These are phyloP conservation scores for Hansenula sp. DNA, from an alignment of 1,139 yeast genomes.

Conservation along the genomic window DNA sequence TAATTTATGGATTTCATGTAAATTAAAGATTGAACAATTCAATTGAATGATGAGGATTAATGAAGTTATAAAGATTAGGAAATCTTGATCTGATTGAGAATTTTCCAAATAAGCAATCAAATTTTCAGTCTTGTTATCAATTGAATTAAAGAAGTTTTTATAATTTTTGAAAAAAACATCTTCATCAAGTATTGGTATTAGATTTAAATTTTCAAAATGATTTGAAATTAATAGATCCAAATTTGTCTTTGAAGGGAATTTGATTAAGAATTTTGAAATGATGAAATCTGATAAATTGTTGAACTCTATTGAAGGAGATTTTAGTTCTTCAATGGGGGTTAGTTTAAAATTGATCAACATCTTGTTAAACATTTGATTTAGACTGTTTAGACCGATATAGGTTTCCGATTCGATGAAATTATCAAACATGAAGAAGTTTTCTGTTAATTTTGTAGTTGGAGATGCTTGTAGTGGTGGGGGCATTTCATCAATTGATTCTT, in stretches of 20 bases:
- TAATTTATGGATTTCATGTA: conserved; percentile 23
- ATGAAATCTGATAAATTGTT: conserved; percentile 10
- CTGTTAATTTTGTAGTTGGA: not conserved
- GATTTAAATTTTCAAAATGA: conserved; percentile 52
- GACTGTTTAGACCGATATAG: conserved; percentile 20
- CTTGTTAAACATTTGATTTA: conserved; percentile 15
- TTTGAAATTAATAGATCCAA: conserved; percentile 50
- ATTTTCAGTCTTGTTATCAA: conserved; percentile 48
- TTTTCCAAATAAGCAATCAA: conserved; percentile 34
- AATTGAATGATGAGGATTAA: conserved; percentile 33
- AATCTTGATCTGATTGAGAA: conserved; percentile 38
- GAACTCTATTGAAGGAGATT: conserved; percentile 11
- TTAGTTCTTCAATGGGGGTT: conserved; percentile 14
- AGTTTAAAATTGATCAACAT: conserved; percentile 8
- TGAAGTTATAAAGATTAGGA: conserved; percentile 46
- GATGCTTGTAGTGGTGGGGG: not conserved
- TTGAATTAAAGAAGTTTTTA: conserved; percentile 54
- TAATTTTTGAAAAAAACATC: conserved; percentile 53
- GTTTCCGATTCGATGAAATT: conserved; percentile 17
- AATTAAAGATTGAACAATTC: conserved; percentile 23
- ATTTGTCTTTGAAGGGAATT: conserved; percentile 40
- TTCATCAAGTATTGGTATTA: conserved; percentile 62
- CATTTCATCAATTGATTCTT: conserved; percentile 6
- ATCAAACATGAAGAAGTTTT: conserved; percentile 19
- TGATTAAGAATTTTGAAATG: conserved; percentile 39